Base-by-base conservation (phyloP, 192 early-diverging fungal species). In the Cladochytrium replicatum region DNA sequence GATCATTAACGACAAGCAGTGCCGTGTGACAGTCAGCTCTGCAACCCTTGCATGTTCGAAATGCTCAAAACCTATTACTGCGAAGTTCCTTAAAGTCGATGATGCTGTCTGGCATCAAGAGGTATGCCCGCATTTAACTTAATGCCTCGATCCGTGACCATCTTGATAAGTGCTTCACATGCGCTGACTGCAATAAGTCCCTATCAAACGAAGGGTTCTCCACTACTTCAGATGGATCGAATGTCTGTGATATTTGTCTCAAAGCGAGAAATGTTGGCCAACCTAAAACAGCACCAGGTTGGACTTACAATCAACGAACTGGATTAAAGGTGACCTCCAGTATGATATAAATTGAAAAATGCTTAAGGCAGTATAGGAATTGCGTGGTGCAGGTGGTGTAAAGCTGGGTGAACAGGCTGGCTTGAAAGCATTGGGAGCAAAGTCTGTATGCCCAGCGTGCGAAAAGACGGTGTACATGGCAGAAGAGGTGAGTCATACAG, bases 281-380 rank as follows among this genome's bases (percentile, higher is more conserved):
- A 22, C 43, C 48, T 47, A 17, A 54, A 22, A 17, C 52, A n/a
- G n/a, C n/a, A n/a, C n/a, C n/a, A n/a, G n/a, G n/a, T 43, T 13
- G 52, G 52, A 6, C 48, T 54, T 15, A 54, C 42, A 1, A 31
- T 54, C 21, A 54, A 23, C 17, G 25, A 54, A 26, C 13, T 41
- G 52, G 23, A 22, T 49, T n/a, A 54, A 54, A 48, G 52, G 48
- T 22, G 8, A n/a, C n/a, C n/a, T n/a, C n/a, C n/a, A n/a, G n/a
- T n/a, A n/a, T n/a, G n/a, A n/a, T n/a, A n/a, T n/a, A n/a, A n/a
- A n/a, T n/a, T n/a, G n/a, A n/a, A n/a, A n/a, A n/a, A n/a, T n/a
- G n/a, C n/a, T n/a, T n/a, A n/a, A n/a, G n/a, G n/a, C n/a, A n/a
- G n/a, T n/a, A n/a, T n/a, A n/a, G n/a, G n/a, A n/a, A n/a, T n/a